phyloP scores from a whole-genome alignment of 2,329 filamentous ascomycete species.

The Sporothrix brasiliensis region DNA sequence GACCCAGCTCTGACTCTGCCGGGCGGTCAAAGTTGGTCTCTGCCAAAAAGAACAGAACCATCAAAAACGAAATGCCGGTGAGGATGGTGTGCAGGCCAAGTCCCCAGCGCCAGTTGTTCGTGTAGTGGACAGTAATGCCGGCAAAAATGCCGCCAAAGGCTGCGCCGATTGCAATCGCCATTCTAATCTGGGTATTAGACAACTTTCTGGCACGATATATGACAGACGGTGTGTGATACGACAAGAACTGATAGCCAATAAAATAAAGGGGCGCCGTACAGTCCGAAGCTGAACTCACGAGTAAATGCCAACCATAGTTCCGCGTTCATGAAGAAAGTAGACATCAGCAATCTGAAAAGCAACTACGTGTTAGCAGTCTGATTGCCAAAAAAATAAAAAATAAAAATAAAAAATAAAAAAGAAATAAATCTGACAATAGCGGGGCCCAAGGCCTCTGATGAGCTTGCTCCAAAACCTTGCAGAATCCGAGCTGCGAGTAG shows the following conservation, averaged over 20 bases:
- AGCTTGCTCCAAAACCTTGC: conserved; percentile 16
- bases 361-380: neutral
- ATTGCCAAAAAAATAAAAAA: neutral
- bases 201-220: neutral
- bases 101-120: conserved; percentile 13
- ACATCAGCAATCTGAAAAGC: conserved; percentile 11
- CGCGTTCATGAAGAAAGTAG: conserved; percentile 7
- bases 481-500: conserved; percentile 12
- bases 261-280: neutral
- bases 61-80: conserved; percentile 7
- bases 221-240: neutral
- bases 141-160: conserved; percentile 12
- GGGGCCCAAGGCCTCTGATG: conserved; percentile 13
- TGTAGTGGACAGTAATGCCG: conserved; percentile 8
- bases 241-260: neutral
- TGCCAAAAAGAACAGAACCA: conserved; percentile 10
- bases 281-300: conserved; percentile 1
- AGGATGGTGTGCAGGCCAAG: conserved; percentile 15
- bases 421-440: neutral
- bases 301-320: conserved; percentile 15
- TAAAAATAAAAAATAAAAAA: neutral
- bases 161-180: conserved; percentile 7
- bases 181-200: neutral
- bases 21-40: conserved; percentile 18
- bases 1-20: conserved; percentile 2